Conservation (phyloP, 176 grass and related monocot genomes). For the Canna indica region DNA sequence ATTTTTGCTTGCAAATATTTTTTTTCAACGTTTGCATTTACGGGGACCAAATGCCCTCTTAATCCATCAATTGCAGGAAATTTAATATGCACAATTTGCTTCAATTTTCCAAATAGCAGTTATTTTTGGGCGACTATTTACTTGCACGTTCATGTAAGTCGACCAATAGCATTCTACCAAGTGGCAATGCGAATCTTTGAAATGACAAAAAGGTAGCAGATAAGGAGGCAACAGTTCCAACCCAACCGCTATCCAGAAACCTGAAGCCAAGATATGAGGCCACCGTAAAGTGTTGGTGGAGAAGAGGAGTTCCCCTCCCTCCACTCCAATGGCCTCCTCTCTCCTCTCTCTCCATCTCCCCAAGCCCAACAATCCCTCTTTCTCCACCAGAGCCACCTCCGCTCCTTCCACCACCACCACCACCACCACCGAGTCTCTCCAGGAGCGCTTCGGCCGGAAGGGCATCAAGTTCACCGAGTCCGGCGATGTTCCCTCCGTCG, state of each 20-base stretch:
- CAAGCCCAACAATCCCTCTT: slow-evolving; percentile 27
- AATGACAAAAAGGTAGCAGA: background rate
- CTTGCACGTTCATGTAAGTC: no score
- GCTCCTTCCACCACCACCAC: slow-evolving; percentile 3
- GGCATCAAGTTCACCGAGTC: slow-evolving; percentile 63
- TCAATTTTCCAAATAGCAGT: no score
- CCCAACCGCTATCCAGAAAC: slow-evolving; percentile 32
- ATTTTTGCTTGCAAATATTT: no score
- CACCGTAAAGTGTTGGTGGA: slow-evolving; percentile 28
- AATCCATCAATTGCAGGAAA: no score
- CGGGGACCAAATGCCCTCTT: no score
- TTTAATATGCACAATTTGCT: no score
- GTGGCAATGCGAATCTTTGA: background rate
- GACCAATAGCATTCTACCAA: background rate
- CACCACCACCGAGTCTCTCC: slow-evolving; percentile 33
- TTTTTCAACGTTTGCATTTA: no score
- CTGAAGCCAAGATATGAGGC: slow-evolving; percentile 37
- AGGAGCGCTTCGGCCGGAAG: slow-evolving; percentile 80
- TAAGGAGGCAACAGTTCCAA: slow-evolving; percentile 1
- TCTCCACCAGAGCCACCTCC: slow-evolving; percentile 23
- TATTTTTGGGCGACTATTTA: no score
- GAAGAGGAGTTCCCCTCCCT: slow-evolving; percentile 17
- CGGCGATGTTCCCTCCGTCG: slow-evolving; percentile 36
- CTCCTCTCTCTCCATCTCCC: slow-evolving; percentile 67
- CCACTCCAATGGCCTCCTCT: slow-evolving; percentile 61